phyloP scores from a whole-genome alignment of 257 asterid genomes.

The Ocimum tenuiflorum region DNA sequence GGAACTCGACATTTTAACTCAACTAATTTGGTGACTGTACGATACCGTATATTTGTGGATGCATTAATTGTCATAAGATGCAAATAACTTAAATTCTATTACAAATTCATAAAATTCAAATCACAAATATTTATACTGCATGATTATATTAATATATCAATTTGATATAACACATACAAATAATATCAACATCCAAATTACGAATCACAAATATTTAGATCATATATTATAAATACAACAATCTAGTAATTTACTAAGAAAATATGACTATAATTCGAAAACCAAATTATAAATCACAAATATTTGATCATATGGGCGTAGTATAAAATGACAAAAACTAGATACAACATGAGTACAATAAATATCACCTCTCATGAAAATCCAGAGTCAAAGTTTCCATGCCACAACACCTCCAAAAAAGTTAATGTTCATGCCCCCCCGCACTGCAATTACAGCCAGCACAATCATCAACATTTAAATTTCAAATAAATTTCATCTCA shows the following conservation, averaged over 20 bases:
- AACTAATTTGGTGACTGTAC: no score
- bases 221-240: no score
- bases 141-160: no score
- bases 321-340: not conserved
- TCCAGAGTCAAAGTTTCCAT: constrained; percentile 5
- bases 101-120: no score
- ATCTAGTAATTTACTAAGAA: not conserved
- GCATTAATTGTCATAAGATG: no score
- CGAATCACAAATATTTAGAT: no score
- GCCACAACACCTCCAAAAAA: constrained; percentile 13
- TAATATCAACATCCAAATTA: no score
- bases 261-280: not conserved
- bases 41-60: no score
- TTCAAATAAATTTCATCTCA: not conserved
- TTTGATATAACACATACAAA: no score
- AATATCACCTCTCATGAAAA: constrained; percentile 12
- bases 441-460: constrained; percentile 6
- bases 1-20: no score
- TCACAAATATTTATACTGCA: no score
- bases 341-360: constrained; percentile 1
- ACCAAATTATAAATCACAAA: not conserved
- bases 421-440: constrained; percentile 10
- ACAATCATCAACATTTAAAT: constrained; percentile 17
- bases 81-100: no score
- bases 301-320: not conserved